Evolutionary conservation across 768 basidiomycete species (phyloP).

Genomic region (Pleurotus djamor): DNA sequence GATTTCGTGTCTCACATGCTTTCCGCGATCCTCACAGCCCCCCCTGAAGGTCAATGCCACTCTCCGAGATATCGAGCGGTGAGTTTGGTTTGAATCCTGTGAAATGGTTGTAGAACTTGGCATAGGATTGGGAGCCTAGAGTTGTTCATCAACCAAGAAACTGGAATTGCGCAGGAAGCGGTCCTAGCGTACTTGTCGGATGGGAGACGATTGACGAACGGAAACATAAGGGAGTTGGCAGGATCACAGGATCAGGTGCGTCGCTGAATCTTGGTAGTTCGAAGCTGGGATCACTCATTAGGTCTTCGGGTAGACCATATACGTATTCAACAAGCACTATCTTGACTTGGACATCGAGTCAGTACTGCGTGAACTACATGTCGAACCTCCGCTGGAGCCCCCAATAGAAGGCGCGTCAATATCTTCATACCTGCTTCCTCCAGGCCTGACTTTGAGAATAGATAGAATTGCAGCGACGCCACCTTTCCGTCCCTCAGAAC

Average conservation of each 20-base stretch:
- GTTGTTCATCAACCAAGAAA: slow-evolving; percentile 66
- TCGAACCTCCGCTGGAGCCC: slow-evolving; percentile 64
- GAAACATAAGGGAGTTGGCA: slow-evolving; percentile 75
- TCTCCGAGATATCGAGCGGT: slow-evolving; percentile 79
- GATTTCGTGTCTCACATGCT: not conserved
- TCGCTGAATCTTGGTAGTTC: slow-evolving; percentile 8
- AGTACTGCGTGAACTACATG: slow-evolving; percentile 59
- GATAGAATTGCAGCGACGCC: slow-evolving; percentile 67
- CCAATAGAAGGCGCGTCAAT: slow-evolving; percentile 59
- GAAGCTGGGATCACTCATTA: not conserved
- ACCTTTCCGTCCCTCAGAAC: slow-evolving; percentile 65
- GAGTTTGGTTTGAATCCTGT: too few species aligned
- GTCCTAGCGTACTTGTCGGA: slow-evolving; percentile 80
- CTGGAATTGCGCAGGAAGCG: slow-evolving; percentile 66
- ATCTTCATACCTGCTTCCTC: not conserved
- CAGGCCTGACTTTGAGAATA: slow-evolving; percentile 18
- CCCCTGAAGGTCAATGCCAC: slow-evolving; percentile 52
- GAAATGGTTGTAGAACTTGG: too few species aligned
- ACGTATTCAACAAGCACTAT: slow-evolving; percentile 81
- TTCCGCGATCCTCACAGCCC: not conserved
- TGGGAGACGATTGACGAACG: slow-evolving; percentile 66
- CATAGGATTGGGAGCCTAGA: slow-evolving; percentile 67
- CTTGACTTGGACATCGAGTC: slow-evolving; percentile 69
- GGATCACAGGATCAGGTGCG: slow-evolving; percentile 74
- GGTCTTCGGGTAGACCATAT: slow-evolving; percentile 50